These are phyloP conservation scores for Sporothrix globosa DNA, from an alignment of 2,329 filamentous ascomycete genomes.

Conservation along the genomic window DNA sequence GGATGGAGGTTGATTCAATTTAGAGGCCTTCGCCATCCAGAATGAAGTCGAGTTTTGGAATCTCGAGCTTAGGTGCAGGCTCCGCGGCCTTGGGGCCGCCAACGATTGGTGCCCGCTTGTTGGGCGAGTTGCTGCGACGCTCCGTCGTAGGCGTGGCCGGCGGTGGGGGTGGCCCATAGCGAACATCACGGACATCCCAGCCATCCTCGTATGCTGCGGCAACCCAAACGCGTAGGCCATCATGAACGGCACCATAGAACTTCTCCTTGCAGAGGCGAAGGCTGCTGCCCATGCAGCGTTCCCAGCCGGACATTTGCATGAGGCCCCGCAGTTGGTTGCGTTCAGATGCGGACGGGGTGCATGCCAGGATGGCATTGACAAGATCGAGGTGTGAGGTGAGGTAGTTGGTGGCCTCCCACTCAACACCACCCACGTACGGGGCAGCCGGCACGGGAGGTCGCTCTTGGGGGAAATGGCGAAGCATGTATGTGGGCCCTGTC, in stretches of 20 bases:
- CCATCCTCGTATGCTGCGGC: slow-evolving; percentile 82
- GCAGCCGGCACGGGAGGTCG: slow-evolving; percentile 90
- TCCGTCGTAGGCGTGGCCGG: slow-evolving; percentile 18
- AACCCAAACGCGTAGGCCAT: slow-evolving; percentile 86
- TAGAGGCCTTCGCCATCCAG: slow-evolving; percentile 45
- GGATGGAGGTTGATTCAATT: not conserved
- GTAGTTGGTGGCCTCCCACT: slow-evolving; percentile 99
- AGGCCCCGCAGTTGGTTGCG: slow-evolving; percentile 80
- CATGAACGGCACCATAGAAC: slow-evolving; percentile 91
- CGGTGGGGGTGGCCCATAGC: slow-evolving; percentile 65
- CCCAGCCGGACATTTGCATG: slow-evolving; percentile 82
- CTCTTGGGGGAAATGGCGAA: slow-evolving; percentile 78
- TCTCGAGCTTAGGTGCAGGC: slow-evolving; percentile 64
- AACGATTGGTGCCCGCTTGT: slow-evolving; percentile 25
- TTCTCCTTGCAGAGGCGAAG: slow-evolving; percentile 95
- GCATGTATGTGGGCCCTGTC: slow-evolving; percentile 63
- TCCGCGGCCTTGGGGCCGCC: slow-evolving; percentile 51
- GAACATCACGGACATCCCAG: slow-evolving; percentile 81
- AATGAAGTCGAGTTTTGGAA: slow-evolving; percentile 59
- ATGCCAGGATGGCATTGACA: slow-evolving; percentile 86
- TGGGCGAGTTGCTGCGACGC: slow-evolving; percentile 40
- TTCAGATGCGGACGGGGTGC: slow-evolving; percentile 67
- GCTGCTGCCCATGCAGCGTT: slow-evolving; percentile 83
- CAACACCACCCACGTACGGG: slow-evolving; percentile 93
- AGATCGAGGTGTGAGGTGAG: slow-evolving; percentile 90